Base-by-base conservation (phyloP, 2,329 filamentous ascomycete genomes). In the Beauveria bassiana region DNA sequence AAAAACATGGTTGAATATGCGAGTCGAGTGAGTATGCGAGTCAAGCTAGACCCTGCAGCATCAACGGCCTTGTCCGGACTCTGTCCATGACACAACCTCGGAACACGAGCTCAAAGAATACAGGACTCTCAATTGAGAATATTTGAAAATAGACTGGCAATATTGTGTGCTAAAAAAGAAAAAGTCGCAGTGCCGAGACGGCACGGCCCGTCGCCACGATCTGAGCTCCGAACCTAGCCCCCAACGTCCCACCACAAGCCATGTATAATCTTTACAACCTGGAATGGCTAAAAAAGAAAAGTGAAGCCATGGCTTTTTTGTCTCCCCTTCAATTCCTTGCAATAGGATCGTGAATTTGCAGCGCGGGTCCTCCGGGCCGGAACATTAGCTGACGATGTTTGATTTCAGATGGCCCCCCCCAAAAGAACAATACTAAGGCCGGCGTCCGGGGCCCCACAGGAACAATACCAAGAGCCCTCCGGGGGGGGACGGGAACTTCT, bases 401-500 rank as follows among this genome's bases (percentile, higher is more conserved):
- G 56, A 51, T 22, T 51, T 43, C 46, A 59, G 38, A 59, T 34
- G 12, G 1, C 20, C 20, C 20, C 20, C 14, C 31, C 14, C 31
- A 26, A 5, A 46, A 45, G 57, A 60, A 60, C 57, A 60, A 60
- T 60, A 53, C 49, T 38, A 60, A 53, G 8, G 49, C 26, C 9
- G 49, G 49, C 16, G 3, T n/a, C 26, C 49, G 18, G 18, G 18
- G 0, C 57, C 49, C 53, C 60, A 52, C 60, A 58, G 40, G 53
- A 62, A 65, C 64, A 60, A 62, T 61, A 64, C 67, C 46, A 68
- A 67, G 67, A 55, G 26, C 42, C 34, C 12, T 5, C 20, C 20
- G 1, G 20, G 20, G 20, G 20, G 31, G 12, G 12, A 14, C 34
- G 34, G 42, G 10, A 20, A 46, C n/a, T 34, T 34, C 26, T 18